Conservation (phyloP, 352 stramenopile species). For the Phytopythium litorale region DNA sequence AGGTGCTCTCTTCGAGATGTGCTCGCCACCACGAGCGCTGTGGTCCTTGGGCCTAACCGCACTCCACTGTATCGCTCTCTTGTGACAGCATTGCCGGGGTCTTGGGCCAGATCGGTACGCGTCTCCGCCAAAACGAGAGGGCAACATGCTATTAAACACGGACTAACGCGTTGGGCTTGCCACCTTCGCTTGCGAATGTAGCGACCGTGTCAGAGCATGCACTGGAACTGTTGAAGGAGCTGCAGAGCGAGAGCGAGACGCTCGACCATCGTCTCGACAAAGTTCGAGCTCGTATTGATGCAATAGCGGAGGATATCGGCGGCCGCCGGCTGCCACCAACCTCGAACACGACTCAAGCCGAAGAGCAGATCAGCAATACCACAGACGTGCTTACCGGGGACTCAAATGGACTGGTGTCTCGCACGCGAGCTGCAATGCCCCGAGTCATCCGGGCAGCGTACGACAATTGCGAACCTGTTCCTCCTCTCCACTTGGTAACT, state of each 20-base stretch:
- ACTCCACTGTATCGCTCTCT: background rate
- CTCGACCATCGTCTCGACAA: slow-evolving; percentile 24
- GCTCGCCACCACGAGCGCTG: background rate
- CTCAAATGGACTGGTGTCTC: rapidly evolving
- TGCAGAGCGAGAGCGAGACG: slow-evolving; percentile 30
- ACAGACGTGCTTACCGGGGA: background rate
- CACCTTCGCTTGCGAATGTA: slow-evolving; percentile 7
- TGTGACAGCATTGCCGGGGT: slow-evolving; percentile 32
- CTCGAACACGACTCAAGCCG: background rate
- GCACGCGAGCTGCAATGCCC: background rate
- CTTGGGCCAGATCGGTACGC: slow-evolving; percentile 47
- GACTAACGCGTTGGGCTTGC: background rate
- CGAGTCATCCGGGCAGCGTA: background rate
- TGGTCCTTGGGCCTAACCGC: too few species aligned
- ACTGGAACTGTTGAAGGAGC: slow-evolving; percentile 47
- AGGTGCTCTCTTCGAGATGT: background rate
- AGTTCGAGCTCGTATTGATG: slow-evolving; percentile 28
- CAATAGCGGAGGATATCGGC: background rate
- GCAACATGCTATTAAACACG: too few species aligned
- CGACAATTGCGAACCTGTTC: background rate
- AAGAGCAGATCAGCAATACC: background rate
- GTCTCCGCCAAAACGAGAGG: background rate
- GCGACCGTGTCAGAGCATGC: slow-evolving; percentile 44
- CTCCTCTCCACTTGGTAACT: background rate
- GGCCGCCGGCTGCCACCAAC: background rate